Evolutionary conservation across 2,329 filamentous ascomycete species (phyloP).

Genomic region (Diaporthe humulicola): DNA sequence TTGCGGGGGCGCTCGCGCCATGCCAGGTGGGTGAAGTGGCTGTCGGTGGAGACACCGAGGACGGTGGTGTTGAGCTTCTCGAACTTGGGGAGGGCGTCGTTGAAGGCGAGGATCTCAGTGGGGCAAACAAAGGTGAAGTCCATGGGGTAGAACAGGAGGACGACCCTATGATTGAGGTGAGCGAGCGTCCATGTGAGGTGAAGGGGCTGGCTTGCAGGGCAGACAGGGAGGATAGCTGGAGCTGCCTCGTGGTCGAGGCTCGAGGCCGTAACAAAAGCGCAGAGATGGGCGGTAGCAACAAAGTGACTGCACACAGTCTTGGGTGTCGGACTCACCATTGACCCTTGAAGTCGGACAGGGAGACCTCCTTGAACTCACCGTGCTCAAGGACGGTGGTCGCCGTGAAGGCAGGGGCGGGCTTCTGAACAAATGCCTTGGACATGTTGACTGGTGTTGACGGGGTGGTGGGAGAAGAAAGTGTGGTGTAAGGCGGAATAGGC

Average conservation of each 20-base stretch:
- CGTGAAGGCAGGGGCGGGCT: slow-evolving; percentile 63
- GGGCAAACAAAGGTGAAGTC: slow-evolving; percentile 79
- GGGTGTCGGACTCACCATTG: slow-evolving; percentile 56
- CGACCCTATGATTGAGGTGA: slow-evolving; percentile 60
- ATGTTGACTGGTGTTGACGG: slow-evolving; percentile 46
- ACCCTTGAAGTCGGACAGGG: slow-evolving; percentile 59
- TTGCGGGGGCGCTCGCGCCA: slow-evolving; percentile 71
- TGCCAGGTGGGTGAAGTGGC: slow-evolving; percentile 68
- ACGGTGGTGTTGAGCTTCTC: slow-evolving; percentile 70
- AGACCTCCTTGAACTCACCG: slow-evolving; percentile 62
- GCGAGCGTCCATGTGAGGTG: slow-evolving; percentile 14
- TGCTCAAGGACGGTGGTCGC: slow-evolving; percentile 63
- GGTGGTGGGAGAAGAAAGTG: neutral
- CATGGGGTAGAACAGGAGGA: slow-evolving; percentile 76
- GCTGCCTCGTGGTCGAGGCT: neutral
- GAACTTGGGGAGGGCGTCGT: slow-evolving; percentile 72
- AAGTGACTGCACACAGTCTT: neutral
- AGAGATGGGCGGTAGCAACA: neutral
- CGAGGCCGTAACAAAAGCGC: neutral
- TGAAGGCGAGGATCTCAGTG: slow-evolving; percentile 75
- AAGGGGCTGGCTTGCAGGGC: neutral
- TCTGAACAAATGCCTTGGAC: slow-evolving; percentile 61
- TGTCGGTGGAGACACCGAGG: slow-evolving; percentile 73
- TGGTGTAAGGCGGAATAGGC: neutral
- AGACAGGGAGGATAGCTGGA: neutral